Evolutionary conservation across 164 flowering plant genomes (phyloP), one percentile per base, ranked within the genome.

Genomic region (Saururus chinensis): DNA sequence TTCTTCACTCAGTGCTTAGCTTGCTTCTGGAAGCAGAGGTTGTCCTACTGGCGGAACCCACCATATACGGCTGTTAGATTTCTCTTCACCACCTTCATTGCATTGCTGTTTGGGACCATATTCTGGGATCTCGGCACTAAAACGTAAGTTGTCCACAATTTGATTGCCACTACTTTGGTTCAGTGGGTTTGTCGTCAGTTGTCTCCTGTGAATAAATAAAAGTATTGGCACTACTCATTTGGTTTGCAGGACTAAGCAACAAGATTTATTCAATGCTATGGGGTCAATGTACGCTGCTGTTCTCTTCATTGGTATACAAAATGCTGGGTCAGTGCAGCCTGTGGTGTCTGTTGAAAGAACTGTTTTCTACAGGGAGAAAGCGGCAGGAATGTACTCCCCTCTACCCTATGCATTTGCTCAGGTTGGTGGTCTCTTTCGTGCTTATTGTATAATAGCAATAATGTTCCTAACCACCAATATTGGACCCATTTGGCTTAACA

Each of bases 311-410:
- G 85, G 85, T 0, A 56, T 75, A 0, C 79, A 81, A 72, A 81
- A 81, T 68, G 74, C 77, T 14, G 53, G 76, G 23, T 72, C 88
- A 3, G 85, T 83, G 59, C 82, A 75, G 56, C 88, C 88, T 37
- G 82, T 83, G 4, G 81, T 83, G 9, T 77, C 76, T n/a, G 70
- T 83, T 19, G 88, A 81, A 63, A 64, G 85, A 62, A 76, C 81
- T 1, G 85, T 83, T 21, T 81, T 77, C 60, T 83, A 83, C 60
- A 71, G 87, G 67, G 83, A 83, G 64, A 76, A 69, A 63, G 87
- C 83, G 56, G 85, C 85, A 24, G 83, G 82, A 67, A 79, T 81
- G 83, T 83, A 77, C 66, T 83, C 88, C 13, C 79, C 80, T 30
- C 68, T 84, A 37, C 79, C 88, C 14, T 81, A 80, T 74, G 88